These are phyloP conservation scores for Aeschynomene evenia DNA, from an alignment of 306 rosid species.

Conservation along the genomic window DNA sequence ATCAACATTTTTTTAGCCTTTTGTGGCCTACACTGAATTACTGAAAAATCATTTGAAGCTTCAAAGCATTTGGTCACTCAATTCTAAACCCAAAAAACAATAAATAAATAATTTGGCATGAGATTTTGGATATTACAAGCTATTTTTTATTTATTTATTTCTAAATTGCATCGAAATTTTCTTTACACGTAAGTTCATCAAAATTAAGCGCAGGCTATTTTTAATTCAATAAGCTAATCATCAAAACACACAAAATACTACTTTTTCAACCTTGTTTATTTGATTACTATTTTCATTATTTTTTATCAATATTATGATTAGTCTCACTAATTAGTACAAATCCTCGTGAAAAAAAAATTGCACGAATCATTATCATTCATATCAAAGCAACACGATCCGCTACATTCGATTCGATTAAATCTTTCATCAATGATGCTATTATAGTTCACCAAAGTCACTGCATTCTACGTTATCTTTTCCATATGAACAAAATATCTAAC, in stretches of 20 bases:
- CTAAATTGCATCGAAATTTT: no score
- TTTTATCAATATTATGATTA: constrained; percentile 3
- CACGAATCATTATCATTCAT: neutral
- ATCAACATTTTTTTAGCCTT: constrained; percentile 18
- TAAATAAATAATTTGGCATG: neutral
- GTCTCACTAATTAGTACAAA: neutral
- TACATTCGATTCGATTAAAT: constrained; percentile 18
- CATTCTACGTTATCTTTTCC: neutral
- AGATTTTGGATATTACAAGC: neutral
- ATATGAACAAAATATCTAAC: neutral
- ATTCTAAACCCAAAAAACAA: neutral
- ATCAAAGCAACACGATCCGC: constrained; percentile 6
- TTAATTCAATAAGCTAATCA: no score
- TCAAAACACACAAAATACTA: neutral
- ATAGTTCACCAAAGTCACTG: neutral
- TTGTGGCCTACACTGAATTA: neutral
- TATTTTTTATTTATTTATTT: neutral
- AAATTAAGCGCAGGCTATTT: no score
- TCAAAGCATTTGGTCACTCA: neutral
- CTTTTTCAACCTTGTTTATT: neutral
- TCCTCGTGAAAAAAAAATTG: neutral
- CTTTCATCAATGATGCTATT: neutral
- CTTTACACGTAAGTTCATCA: no score
- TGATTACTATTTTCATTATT: no score
- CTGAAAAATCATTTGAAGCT: neutral